phyloP scores from a whole-genome alignment of 495 filamentous ascomycete genomes.

The Penicillium tannophilum region DNA sequence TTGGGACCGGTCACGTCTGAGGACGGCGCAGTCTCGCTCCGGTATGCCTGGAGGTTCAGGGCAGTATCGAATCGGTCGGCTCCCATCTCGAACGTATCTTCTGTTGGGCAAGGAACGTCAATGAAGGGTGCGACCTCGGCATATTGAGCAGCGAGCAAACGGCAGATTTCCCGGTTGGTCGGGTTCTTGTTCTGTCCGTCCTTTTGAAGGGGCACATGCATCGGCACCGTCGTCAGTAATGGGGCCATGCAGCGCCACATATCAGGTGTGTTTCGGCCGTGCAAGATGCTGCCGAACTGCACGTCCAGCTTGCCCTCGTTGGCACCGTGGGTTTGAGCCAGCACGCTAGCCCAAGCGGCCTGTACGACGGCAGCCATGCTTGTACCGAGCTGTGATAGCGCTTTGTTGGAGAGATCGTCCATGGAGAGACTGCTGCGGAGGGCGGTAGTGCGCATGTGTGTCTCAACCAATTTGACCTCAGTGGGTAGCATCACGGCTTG shows the following conservation, averaged over 20 bases:
- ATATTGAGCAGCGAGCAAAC: background rate
- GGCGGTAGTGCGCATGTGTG: background rate
- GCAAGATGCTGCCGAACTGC: background rate
- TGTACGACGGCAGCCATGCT: background rate
- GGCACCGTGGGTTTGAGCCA: background rate
- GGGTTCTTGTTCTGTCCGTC: slow-evolving; percentile 2
- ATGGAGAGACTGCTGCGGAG: background rate
- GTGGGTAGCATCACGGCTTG: background rate
- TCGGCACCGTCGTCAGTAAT: background rate
- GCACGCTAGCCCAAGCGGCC: background rate
- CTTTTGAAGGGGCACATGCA: background rate
- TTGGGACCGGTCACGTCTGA: background rate
- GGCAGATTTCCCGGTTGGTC: slow-evolving; percentile 2
- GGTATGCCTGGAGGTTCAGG: slow-evolving; percentile 1
- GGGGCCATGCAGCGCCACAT: slow-evolving; percentile 3
- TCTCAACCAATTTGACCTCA: background rate
- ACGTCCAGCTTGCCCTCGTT: background rate
- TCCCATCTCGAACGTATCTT: background rate
- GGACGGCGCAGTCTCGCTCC: background rate
- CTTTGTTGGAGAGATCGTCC: background rate
- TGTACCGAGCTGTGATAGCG: background rate
- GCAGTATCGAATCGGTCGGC: slow-evolving; percentile 1
- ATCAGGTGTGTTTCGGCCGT: background rate
- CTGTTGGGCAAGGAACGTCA: background rate
- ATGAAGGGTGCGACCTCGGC: background rate